Base-by-base conservation (phyloP, 1,284 basidiomycete species). In the Ustilago shanxiensis region DNA sequence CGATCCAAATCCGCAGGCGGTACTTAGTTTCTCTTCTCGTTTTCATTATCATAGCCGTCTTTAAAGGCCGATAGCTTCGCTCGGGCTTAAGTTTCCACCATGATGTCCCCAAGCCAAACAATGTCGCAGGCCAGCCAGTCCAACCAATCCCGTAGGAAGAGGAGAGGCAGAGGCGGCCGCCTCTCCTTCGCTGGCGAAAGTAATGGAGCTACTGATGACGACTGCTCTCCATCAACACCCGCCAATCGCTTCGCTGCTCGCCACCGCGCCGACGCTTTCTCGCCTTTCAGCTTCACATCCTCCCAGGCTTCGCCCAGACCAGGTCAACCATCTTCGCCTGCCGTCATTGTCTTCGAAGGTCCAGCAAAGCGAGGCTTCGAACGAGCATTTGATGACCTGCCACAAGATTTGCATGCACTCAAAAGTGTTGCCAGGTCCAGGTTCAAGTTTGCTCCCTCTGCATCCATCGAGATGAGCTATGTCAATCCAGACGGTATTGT, bases 401-500 rank as follows among this genome's bases (percentile, higher is more conserved):
- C 73, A 10, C 58, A 54, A 29, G 47, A 66, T 22, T 29, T 76
- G 13, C 10, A 51, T 22, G 14, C 50, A 1, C 68, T 76, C 49
- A 59, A 68, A 29, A 56, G 13, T 29, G 60, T 76, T 37, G 73
- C 62, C 7, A 56, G 68, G 24, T 41, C 47, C 31, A 81, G 78
- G 54, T 81, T 74, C 57, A 60, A 50, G 14, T 31, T 79, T 5
- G 59, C 58, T 2, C 45, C 69, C n/a, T 39, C 60, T 13, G 50
- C 65, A 0, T 50, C 63, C 13, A 60, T 79, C 47, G 44, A 68
- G 51, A 69, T 81, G 55, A 75, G 74, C 55, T 81, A 78, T 53
- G 57, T 72, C 47, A 79, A 79, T 3, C 60, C 72, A 1, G 77
- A 79, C 41, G 79, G 77, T 11, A 41, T 67, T 49, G n/a, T 64